Base-by-base conservation (phyloP, 2,329 filamentous ascomycete genomes). In the Fusarium algeriense region DNA sequence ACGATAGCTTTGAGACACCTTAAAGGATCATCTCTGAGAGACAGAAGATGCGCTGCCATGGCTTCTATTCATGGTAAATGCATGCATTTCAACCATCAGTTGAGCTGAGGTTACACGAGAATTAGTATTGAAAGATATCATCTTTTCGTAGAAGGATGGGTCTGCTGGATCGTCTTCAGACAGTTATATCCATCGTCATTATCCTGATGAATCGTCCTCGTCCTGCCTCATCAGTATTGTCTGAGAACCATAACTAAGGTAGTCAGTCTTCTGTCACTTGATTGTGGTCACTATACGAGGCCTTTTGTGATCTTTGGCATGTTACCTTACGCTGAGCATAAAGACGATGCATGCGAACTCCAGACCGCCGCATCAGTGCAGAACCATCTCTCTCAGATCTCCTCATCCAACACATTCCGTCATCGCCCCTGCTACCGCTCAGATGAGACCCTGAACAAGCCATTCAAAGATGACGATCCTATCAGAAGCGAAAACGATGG, bases 371-470 rank as follows among this genome's bases (percentile, higher is more conserved):
- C 54, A 30, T 46, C 15, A 44, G 43, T 55, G 38, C 48, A 30
- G 34, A 32, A 56, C 38, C 55, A 67, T 28, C 20, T 12, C 12
- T 23, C 48, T 37, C 52, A 58, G 48, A 40, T 60, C 55, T 41
- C 60, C 45, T 63, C 28, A 30, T 30, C 35, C 19, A 63, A 46
- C 38, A 32, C 45, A 73, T 69, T 40, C 69, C 68, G 70, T 12
- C 70, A 73, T 73, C 61, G 64, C 70, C 71, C 71, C 52, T 50
- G 70, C 45, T 69, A 35, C 37, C 34, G 35, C 26, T 28, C 20
- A 35, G 37, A 69, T 71, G 64, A 56, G 64, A 59, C 60, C 58
- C 46, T 38, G 30, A 13, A 61, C 41, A 23, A 30, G 26, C 32
- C 48, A 58, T 61, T 60, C 35, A 7, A 30, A 67, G 34, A 56